Evolutionary conservation across 164 flowering plant genomes (phyloP).

Genomic region (Saururus chinensis): DNA sequence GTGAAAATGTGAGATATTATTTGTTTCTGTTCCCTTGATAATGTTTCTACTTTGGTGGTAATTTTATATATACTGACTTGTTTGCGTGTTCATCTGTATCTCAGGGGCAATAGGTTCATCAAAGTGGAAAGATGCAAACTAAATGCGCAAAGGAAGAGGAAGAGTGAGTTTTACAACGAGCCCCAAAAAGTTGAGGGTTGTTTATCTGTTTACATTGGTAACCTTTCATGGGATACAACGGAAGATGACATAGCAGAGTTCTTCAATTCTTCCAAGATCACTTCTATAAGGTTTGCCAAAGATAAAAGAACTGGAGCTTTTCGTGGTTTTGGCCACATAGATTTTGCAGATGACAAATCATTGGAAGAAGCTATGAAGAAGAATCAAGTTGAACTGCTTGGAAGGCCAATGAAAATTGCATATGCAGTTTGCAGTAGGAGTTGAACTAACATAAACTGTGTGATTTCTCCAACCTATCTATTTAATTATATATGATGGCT

Average conservation of each 20-base stretch:
- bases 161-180: constrained; percentile 5
- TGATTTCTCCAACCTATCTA: neutral
- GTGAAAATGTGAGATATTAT: constrained; percentile 6
- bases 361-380: constrained; percentile 18
- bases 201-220: constrained; percentile 11
- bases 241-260: constrained; percentile 8
- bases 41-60: neutral
- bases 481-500: neutral
- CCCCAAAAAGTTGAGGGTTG: constrained; percentile 10
- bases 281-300: constrained; percentile 9
- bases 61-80: neutral
- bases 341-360: constrained; percentile 12
- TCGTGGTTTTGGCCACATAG: constrained; percentile 11
- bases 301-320: constrained; percentile 7
- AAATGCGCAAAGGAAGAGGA: constrained; percentile 9
- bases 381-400: constrained; percentile 10
- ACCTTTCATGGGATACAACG: constrained; percentile 10
- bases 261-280: constrained; percentile 2
- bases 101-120: constrained; percentile 5
- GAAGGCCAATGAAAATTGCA: constrained; percentile 5
- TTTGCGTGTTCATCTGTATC: neutral
- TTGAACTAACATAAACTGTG: neutral
- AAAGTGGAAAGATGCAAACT: constrained; percentile 8
- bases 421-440: constrained; percentile 6
- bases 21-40: neutral